Conservation (phyloP, 73 alveolate genomes). For the Paramecium primaurelia region DNA sequence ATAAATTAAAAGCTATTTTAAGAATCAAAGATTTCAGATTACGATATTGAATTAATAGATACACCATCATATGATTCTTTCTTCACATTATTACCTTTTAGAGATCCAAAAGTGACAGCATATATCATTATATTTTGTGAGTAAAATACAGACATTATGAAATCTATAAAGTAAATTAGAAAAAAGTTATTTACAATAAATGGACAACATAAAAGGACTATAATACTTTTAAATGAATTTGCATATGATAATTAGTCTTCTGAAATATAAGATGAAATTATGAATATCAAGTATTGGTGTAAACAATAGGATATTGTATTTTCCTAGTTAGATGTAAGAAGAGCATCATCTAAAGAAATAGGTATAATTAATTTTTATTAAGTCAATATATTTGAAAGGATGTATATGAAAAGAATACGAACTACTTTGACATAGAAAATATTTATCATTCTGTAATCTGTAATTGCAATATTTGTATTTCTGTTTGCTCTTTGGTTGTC, state of each 20-base stretch:
- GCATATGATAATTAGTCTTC: not conserved
- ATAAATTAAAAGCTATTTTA: not conserved
- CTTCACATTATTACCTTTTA: not conserved
- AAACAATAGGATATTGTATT: not conserved
- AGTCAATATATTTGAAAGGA: not conserved
- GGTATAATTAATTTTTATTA: not conserved
- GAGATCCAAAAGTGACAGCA: not conserved
- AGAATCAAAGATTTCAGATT: not conserved
- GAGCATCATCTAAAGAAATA: not conserved
- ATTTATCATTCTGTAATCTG: not conserved
- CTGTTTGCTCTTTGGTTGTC: not conserved
- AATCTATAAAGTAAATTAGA: not conserved
- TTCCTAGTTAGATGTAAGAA: not conserved
- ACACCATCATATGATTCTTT: slow-evolving; percentile 29
- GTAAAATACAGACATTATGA: not conserved
- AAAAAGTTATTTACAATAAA: not conserved
- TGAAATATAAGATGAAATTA: not conserved
- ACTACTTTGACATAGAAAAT: not conserved
- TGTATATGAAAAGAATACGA: not conserved
- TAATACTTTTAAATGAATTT: not conserved
- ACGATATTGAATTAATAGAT: not conserved
- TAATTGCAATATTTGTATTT: not conserved
- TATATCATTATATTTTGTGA: slow-evolving; percentile 7
- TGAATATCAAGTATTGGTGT: not conserved
- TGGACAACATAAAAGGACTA: not conserved